phyloP scores from a whole-genome alignment of 192 early-diverging fungal species.

The Coemansia sp. region DNA sequence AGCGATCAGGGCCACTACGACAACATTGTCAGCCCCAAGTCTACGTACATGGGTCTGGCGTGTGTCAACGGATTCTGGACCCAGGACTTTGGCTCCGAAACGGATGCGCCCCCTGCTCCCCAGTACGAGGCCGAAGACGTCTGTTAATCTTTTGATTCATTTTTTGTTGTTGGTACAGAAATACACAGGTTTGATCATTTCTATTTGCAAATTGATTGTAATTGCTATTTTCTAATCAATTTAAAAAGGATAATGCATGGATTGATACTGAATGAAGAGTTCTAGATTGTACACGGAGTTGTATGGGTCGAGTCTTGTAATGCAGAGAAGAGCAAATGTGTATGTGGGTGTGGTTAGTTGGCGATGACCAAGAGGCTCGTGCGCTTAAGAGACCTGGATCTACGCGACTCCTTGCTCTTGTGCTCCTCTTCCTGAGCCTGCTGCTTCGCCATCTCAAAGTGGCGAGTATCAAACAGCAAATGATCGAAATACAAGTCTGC shows the following conservation, averaged over 20 bases:
- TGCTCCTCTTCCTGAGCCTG: slow-evolving; percentile 27
- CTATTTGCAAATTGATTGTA: background rate
- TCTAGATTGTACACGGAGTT: background rate
- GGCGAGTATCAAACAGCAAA: slow-evolving; percentile 42
- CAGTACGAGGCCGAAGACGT: slow-evolving; percentile 29
- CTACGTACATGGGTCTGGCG: slow-evolving; percentile 48
- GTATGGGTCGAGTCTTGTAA: background rate
- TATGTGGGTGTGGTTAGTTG: slow-evolving; percentile 2
- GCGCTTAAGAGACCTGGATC: slow-evolving; percentile 39
- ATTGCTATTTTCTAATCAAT: background rate
- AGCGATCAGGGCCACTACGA: slow-evolving; percentile 45
- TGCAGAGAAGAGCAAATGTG: background rate
- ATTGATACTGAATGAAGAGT: background rate
- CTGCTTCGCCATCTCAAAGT: slow-evolving; percentile 42
- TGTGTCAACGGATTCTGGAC: slow-evolving; percentile 55
- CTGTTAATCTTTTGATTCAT: slow-evolving; percentile 16
- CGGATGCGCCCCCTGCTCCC: slow-evolving; percentile 10
- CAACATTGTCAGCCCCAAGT: slow-evolving; percentile 46
- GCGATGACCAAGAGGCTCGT: slow-evolving; percentile 18
- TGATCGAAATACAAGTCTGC: slow-evolving; percentile 55
- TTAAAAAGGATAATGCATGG: too few relatives aligned
- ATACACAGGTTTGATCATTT: background rate
- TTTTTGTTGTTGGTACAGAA: background rate
- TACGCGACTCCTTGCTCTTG: slow-evolving; percentile 30
- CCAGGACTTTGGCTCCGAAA: slow-evolving; percentile 51